Conservation (phyloP, 306 rosid species). For the Vicia villosa region DNA sequence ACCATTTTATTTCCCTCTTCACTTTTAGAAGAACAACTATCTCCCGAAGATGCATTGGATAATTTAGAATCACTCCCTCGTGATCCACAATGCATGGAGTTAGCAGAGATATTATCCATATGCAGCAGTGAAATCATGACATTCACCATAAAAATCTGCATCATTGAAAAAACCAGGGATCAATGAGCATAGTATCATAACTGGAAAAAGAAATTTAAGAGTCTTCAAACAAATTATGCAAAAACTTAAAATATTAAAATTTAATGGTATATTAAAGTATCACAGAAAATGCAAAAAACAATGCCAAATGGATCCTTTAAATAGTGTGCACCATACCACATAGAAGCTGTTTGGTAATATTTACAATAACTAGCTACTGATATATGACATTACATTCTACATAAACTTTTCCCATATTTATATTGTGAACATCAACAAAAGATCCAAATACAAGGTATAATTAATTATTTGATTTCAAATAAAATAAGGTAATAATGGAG, state of each 20-base stretch:
- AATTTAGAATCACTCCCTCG: constrained; percentile 53
- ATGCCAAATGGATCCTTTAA: not conserved
- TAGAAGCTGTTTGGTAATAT: constrained; percentile 1
- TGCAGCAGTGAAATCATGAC: constrained; percentile 77
- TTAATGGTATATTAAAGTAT: constrained; percentile 13
- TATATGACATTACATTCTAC: constrained; percentile 17
- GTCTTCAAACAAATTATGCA: constrained; percentile 24
- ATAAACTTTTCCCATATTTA: constrained; percentile 14
- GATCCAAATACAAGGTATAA: not conserved
- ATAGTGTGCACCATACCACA: not conserved
- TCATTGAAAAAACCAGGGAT: constrained; percentile 25
- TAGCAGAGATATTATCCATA: constrained; percentile 81
- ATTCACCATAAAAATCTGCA: constrained; percentile 88
- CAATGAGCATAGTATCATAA: constrained; percentile 23
- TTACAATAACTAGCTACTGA: constrained; percentile 13
- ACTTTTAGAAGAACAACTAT: constrained; percentile 47
- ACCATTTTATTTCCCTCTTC: constrained; percentile 86
- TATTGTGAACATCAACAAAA: not conserved
- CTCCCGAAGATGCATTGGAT: constrained; percentile 44
- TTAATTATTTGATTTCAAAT: not conserved
- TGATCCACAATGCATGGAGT: constrained; percentile 58
- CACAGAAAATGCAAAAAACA: constrained; percentile 24
- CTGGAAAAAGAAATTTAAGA: constrained; percentile 17
- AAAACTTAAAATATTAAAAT: constrained; percentile 18
- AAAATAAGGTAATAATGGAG: not conserved